Conservation (phyloP, 2,329 filamentous ascomycete species). For the Colletotrichum abscissum region DNA sequence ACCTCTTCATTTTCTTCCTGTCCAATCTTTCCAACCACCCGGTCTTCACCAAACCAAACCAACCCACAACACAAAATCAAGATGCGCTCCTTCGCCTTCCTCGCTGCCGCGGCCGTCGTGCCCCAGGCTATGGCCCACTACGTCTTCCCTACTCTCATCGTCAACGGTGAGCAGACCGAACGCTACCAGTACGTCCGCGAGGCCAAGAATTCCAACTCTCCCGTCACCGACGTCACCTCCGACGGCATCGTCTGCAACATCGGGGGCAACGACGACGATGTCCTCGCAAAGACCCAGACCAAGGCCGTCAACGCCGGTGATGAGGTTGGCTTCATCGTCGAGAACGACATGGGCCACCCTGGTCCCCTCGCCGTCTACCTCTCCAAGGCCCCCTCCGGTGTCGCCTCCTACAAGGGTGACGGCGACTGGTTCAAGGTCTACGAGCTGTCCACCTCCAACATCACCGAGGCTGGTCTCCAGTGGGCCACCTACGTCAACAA, state of each 20-base stretch:
- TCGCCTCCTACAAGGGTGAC: constrained; percentile 45
- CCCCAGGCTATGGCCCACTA: constrained; percentile 36
- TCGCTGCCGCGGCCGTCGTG: constrained; percentile 32
- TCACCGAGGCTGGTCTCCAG: constrained; percentile 44
- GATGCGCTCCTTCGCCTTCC: constrained; percentile 25
- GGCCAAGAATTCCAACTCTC: constrained; percentile 47
- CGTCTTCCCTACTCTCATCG: constrained; percentile 37
- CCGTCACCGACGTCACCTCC: constrained; percentile 51
- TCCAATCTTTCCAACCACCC: constrained; percentile 20
- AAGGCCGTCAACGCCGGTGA: constrained; percentile 51
- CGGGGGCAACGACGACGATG: constrained; percentile 49
- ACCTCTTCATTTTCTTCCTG: constrained; percentile 24
- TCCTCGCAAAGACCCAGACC: constrained; percentile 49
- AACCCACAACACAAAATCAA: background rate
- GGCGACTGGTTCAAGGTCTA: constrained; percentile 53
- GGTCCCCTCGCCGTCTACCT: constrained; percentile 52
- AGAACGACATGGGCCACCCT: constrained; percentile 48
- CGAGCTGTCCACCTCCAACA: constrained; percentile 43
- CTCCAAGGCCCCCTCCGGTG: constrained; percentile 46
- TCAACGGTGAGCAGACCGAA: constrained; percentile 36
- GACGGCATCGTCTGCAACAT: constrained; percentile 52
- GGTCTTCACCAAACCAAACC: constrained; percentile 8
- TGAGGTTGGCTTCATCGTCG: constrained; percentile 54
- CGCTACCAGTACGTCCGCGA: constrained; percentile 37
- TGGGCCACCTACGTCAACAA: constrained; percentile 47